These are phyloP conservation scores for Leccinum sublutescens DNA, from an alignment of 768 basidiomycete genomes.

Conservation along the genomic window DNA sequence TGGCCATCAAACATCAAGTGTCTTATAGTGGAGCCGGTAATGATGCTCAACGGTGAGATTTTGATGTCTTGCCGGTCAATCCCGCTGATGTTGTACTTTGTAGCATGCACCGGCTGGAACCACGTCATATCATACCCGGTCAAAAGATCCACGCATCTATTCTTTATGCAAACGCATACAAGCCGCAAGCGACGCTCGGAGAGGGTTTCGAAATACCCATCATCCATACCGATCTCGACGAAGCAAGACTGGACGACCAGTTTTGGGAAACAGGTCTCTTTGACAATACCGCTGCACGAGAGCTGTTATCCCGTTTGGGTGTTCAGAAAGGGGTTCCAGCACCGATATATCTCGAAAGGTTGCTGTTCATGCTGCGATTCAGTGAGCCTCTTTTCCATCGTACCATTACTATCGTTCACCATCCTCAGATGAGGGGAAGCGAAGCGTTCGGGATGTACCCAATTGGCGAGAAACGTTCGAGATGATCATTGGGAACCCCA, in stretches of 20 bases:
- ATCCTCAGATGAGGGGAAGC: background rate
- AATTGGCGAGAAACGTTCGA: background rate
- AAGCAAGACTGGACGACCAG: background rate
- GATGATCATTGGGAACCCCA: background rate
- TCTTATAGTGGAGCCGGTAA: background rate
- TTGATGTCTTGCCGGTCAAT: background rate
- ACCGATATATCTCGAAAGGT: background rate
- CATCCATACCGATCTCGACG: background rate
- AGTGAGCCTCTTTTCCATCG: background rate
- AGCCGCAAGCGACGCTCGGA: background rate
- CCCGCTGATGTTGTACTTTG: background rate
- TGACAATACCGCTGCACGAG: slow-evolving; percentile 1
- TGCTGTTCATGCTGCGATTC: background rate
- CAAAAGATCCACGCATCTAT: background rate
- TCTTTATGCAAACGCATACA: background rate
- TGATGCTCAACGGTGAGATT: background rate
- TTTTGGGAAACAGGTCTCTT: slow-evolving; percentile 15
- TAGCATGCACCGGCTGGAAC: slow-evolving; percentile 1
- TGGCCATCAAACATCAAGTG: background rate
- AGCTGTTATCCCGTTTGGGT: background rate
- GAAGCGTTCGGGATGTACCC: background rate
- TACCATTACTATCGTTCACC: background rate
- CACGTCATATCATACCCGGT: slow-evolving; percentile 9
- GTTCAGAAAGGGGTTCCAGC: background rate
- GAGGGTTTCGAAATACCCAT: background rate